phyloP scores from a whole-genome alignment of 331 rosid species.

The Acacia concinna region DNA sequence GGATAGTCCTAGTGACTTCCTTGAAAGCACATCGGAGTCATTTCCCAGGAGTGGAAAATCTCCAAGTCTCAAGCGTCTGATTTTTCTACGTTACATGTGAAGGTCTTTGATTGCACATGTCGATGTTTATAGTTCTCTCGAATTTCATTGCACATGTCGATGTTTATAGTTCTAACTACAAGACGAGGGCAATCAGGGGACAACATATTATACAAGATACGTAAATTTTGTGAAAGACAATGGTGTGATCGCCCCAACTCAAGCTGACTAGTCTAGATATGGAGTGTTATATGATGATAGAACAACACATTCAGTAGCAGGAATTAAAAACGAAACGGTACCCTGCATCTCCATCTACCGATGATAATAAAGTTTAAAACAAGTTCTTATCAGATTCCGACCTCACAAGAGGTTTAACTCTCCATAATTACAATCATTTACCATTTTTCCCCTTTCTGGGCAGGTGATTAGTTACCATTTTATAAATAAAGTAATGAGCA shows the following conservation, averaged over 20 bases:
- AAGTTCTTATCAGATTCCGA: not conserved
- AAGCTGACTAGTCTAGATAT: not conserved
- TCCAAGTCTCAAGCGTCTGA: too few relatives aligned
- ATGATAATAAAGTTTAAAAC: not conserved
- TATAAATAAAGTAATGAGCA: not conserved
- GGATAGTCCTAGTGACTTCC: too few relatives aligned
- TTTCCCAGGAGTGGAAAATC: too few relatives aligned
- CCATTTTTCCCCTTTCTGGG: not conserved
- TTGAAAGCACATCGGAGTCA: too few relatives aligned
- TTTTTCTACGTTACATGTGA: not conserved
- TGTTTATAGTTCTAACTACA: not conserved
- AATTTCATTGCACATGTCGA: not conserved
- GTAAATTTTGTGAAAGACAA: not conserved
- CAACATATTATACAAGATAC: not conserved
- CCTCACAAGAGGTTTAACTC: not conserved
- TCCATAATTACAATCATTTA: not conserved
- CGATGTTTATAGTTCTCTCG: not conserved
- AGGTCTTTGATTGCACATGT: not conserved
- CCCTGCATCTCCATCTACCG: not conserved
- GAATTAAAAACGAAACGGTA: not conserved
- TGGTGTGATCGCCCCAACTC: not conserved
- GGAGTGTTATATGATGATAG: not conserved
- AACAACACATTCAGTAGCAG: not conserved
- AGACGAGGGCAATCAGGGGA: not conserved
- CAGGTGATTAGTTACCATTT: not conserved